These are phyloP conservation scores for Daldinia childiae DNA, from an alignment of 495 filamentous ascomycete species.

Conservation along the genomic window DNA sequence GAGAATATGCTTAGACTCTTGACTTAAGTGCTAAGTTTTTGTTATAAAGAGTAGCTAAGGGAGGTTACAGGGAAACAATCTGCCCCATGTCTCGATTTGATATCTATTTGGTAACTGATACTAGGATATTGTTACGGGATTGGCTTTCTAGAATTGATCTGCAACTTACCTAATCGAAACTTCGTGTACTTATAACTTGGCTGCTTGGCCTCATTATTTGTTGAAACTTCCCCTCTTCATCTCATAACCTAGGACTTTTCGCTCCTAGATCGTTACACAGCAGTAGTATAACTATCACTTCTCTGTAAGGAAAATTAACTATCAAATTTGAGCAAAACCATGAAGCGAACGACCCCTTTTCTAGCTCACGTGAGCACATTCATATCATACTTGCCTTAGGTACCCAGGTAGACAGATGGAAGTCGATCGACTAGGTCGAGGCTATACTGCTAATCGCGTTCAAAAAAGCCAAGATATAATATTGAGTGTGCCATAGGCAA, in stretches of 20 bases:
- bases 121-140: neutral
- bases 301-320: neutral
- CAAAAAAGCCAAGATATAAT: neutral
- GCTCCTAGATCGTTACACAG: neutral
- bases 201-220: neutral
- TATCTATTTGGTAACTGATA: neutral
- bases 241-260: neutral
- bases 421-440: neutral
- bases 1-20: too few species aligned
- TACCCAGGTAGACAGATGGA: neutral
- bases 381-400: neutral
- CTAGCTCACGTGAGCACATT: neutral
- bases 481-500: neutral
- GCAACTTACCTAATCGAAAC: conserved; percentile 1
- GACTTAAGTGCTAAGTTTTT: too few species aligned
- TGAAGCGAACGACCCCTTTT: neutral
- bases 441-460: neutral
- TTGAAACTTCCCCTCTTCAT: neutral
- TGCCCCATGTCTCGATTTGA: neutral
- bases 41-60: too few species aligned
- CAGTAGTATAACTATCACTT: neutral
- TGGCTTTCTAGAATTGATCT: conserved; percentile 1
- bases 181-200: neutral
- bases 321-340: neutral
- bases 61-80: neutral